Evolutionary conservation across 352 stramenopile genomes (phyloP), one percentile per base, ranked within the genome.

Genomic region (Globisporangium recalcitrans): DNA sequence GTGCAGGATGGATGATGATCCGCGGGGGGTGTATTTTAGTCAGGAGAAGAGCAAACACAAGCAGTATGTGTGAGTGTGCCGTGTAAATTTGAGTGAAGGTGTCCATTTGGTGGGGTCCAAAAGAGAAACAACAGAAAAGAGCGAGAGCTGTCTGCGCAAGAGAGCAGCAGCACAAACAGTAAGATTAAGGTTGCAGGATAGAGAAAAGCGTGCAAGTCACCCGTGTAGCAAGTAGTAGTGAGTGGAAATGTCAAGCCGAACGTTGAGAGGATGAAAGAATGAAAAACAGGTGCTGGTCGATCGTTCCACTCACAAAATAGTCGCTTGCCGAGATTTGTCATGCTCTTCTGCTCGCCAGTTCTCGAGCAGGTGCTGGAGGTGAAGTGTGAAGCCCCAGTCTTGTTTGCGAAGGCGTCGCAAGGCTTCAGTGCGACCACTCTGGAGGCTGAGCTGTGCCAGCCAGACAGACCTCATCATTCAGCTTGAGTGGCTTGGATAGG

Each of bases 11-110:
- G 21, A 40, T 9, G 34, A 27, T 38, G 16, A 22, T 40, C 21
- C 54, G 47, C 53, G 31, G 31, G 56, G 9, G 14, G 21, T 67
- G 56, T 62, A 53, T 55, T 42, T 49, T 64, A 65, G 57, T 55
- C 55, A 61, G 49, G 21, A 48, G 1, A 34, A 26, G 19, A 54
- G 48, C 13, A 53, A 40, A 38, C 27, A 26, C 26, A 19, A 58
- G 51, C 6, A 51, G 52, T 54, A 22, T 42, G 26, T 40, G 11
- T n/a, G 44, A 14, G 11, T 9, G 44, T 49, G 22, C 14, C 27
- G 27, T 52, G 53, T 60, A 36, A 32, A 38, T 32, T 38, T 48
- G 40, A 49, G 53, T 51, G 53, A 56, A 34, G 32, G 53, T 56
- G 19, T 24, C 49, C 16, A 34, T 14, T 53, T 9, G 29, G 51